phyloP scores from a whole-genome alignment of 1,139 yeast genomes.

The Kodamaea plutei region DNA sequence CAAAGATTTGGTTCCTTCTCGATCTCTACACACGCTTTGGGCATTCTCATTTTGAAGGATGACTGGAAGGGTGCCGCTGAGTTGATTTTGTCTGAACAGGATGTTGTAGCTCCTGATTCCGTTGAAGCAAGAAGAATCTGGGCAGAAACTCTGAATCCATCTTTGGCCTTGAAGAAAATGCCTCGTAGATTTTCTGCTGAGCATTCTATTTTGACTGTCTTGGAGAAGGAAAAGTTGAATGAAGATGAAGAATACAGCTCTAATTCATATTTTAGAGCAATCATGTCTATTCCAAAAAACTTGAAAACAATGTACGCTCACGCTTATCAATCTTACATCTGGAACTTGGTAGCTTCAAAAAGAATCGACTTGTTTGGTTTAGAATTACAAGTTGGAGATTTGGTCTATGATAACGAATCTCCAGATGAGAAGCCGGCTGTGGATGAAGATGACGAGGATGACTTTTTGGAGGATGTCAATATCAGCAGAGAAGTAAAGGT shows the following conservation, averaged over 20 bases:
- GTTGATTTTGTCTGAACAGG: conserved; percentile 79
- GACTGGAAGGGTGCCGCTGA: conserved; percentile 82
- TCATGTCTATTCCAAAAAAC: conserved; percentile 89
- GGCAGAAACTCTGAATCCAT: conserved; percentile 70
- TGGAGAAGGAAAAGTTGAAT: conserved; percentile 44
- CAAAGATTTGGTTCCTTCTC: conserved; percentile 97
- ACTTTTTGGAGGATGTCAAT: conserved; percentile 61
- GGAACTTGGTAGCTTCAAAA: conserved; percentile 85
- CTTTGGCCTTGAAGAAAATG: conserved; percentile 63
- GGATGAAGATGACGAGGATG: conserved; percentile 47
- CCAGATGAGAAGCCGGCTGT: conserved; percentile 20
- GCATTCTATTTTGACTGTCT: conserved; percentile 58
- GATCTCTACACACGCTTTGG: conserved; percentile 82
- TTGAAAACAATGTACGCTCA: conserved; percentile 93
- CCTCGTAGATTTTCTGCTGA: conserved; percentile 90
- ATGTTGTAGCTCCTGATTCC: conserved; percentile 76
- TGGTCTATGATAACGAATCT: conserved; percentile 38
- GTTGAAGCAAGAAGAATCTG: conserved; percentile 77
- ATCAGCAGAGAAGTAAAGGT: conserved; percentile 56
- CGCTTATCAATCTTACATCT: conserved; percentile 92
- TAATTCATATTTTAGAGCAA: conserved; percentile 68
- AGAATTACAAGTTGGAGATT: conserved; percentile 74
- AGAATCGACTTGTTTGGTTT: conserved; percentile 71
- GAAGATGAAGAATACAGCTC: conserved; percentile 43
- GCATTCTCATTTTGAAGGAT: conserved; percentile 62